Percentiles rank a stretch among this genome's conserved stretches.
Conservation (phyloP, 73 alveolate species). For the Paraurostyla sp. region DNA sequence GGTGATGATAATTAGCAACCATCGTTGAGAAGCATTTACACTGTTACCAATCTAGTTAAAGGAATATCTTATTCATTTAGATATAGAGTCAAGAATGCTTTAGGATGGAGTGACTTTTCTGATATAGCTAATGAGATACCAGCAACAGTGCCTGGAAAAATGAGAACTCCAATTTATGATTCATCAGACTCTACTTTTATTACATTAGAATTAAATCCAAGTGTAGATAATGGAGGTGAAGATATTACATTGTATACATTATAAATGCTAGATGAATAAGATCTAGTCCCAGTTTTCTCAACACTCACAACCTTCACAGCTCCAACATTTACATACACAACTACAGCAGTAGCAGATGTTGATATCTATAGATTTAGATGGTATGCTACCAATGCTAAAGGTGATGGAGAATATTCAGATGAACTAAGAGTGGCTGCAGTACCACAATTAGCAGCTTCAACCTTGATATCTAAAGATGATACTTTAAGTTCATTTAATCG, state of each 20-base stretch:
- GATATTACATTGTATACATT: neutral
- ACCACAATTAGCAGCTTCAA: neutral
- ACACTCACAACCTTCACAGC: neutral
- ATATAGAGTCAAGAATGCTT: conserved; percentile 48
- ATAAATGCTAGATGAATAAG: conserved; percentile 54
- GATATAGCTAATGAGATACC: neutral
- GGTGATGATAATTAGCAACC: conserved; percentile 50
- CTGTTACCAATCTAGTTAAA: conserved; percentile 4
- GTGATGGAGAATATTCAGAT: neutral
- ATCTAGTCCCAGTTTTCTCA: neutral
- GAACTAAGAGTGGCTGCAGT: conserved; percentile 26
- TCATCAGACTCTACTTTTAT: neutral
- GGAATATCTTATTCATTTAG: conserved; percentile 54
- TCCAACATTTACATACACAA: conserved; percentile 23
- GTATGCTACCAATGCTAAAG: conserved; percentile 51
- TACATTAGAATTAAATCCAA: neutral
- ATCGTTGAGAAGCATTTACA: conserved; percentile 50
- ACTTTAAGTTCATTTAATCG: conserved; percentile 2
- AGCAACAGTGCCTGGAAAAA: conserved; percentile 16
- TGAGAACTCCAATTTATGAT: neutral
- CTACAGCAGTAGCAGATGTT: conserved; percentile 33
- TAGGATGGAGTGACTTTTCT: conserved; percentile 66
- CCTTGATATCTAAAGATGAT: neutral
- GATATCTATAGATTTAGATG: conserved; percentile 66
- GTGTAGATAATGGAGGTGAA: conserved; percentile 55